phyloP scores from a whole-genome alignment of 805 yeast genomes.

The Metschnikowia continentalis region DNA sequence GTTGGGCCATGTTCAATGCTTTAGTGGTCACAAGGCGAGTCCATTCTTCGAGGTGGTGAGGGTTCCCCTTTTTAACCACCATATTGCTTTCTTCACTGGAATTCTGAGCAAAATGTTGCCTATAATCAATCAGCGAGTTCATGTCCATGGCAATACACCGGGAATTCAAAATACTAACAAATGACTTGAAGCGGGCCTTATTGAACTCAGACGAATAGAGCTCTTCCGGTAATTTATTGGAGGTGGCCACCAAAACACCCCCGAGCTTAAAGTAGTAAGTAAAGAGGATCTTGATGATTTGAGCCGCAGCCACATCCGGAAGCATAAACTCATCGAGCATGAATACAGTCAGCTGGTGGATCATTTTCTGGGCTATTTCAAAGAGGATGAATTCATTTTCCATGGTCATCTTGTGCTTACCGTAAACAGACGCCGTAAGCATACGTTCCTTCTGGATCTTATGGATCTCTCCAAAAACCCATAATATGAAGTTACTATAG shows the following conservation, averaged over 20 bases:
- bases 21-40: conserved; percentile 21
- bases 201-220: conserved; percentile 63
- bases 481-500: conserved; percentile 62
- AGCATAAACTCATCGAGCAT: conserved; percentile 72
- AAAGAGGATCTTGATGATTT: conserved; percentile 59
- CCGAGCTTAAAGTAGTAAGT: conserved; percentile 69
- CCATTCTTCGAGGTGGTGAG: conserved; percentile 33
- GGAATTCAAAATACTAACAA: conserved; percentile 51
- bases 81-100: conserved; percentile 24
- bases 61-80: conserved; percentile 27
- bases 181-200: conserved; percentile 52
- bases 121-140: conserved; percentile 55
- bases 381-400: conserved; percentile 63
- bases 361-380: conserved; percentile 64
- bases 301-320: conserved; percentile 73
- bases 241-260: conserved; percentile 71
- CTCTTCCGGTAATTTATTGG: conserved; percentile 69
- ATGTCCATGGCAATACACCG: conserved; percentile 62
- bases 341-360: conserved; percentile 52
- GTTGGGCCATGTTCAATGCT: conserved; percentile 15
- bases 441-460: conserved; percentile 44
- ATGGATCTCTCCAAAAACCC: conserved; percentile 64
- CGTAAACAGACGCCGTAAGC: conserved; percentile 25
- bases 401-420: conserved; percentile 20
- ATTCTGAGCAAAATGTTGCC: conserved; percentile 29